Evolutionary conservation across 257 asterid species (phyloP).

Genomic region (Ocimum tenuiflorum): DNA sequence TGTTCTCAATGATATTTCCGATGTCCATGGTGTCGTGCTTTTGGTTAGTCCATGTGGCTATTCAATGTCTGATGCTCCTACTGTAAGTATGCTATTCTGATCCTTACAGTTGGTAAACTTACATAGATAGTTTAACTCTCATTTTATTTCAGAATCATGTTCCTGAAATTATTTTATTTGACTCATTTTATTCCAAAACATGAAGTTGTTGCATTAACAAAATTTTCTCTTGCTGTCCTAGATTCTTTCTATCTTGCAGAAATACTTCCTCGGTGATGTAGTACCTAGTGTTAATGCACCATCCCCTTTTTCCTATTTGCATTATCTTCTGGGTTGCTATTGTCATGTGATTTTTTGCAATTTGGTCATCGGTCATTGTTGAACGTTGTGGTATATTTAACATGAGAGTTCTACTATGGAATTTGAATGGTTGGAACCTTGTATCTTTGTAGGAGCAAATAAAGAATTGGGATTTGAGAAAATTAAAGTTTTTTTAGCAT

Average conservation of each 20-base stretch:
- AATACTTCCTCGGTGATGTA: neutral
- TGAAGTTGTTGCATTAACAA: too few relatives aligned
- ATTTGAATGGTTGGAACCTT: too few relatives aligned
- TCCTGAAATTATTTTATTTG: too few relatives aligned
- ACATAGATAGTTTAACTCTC: neutral
- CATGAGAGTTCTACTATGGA: neutral
- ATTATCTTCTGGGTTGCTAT: neutral
- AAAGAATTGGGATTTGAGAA: neutral
- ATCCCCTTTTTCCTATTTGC: neutral
- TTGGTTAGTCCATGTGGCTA: slow-evolving; percentile 92
- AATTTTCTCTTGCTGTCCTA: neutral
- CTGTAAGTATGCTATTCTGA: slow-evolving; percentile 50
- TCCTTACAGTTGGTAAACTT: slow-evolving; percentile 14
- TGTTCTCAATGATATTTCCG: slow-evolving; percentile 70
- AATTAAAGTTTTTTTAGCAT: neutral
- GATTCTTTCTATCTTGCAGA: neutral
- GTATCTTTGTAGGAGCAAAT: neutral
- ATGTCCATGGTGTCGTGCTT: slow-evolving; percentile 83
- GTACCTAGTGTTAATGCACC: neutral
- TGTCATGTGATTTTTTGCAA: neutral
- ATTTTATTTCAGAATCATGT: slow-evolving; percentile 9
- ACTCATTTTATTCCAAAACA: too few relatives aligned
- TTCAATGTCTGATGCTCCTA: slow-evolving; percentile 78
- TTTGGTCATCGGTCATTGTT: neutral
- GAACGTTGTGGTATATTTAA: neutral